Evolutionary conservation across 2,329 filamentous ascomycete species (phyloP).

Genomic region (Neofusicoccum laricinum): DNA sequence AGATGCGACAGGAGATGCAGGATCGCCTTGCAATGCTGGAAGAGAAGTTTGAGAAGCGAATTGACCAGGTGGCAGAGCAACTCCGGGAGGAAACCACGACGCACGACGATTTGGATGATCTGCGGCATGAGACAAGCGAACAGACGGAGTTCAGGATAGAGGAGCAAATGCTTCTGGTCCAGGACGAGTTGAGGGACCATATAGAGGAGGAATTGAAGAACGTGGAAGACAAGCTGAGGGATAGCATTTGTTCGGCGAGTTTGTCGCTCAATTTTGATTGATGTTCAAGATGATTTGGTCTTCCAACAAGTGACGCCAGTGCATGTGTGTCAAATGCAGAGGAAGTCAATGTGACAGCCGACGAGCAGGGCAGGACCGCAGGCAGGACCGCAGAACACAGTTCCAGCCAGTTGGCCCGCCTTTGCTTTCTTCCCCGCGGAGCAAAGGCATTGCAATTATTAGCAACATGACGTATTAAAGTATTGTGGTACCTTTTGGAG

Average conservation of each 20-base stretch:
- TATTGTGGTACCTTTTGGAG: no score
- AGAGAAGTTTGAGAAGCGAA: background rate
- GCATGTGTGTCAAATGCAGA: no score
- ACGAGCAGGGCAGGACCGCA: no score
- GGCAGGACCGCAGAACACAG: no score
- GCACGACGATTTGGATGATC: background rate
- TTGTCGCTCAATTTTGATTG: background rate
- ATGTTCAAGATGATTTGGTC: background rate
- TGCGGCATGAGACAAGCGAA: background rate
- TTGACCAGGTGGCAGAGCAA: background rate
- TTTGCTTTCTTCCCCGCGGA: no score
- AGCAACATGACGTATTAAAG: no score
- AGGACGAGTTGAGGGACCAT: background rate
- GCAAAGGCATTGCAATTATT: no score
- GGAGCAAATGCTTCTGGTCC: background rate
- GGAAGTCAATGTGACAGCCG: no score
- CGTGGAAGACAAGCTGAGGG: background rate
- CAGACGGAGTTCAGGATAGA: background rate
- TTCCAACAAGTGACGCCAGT: no score
- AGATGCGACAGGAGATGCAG: background rate
- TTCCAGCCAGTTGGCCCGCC: no score
- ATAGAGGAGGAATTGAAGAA: background rate
- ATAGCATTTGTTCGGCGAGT: background rate
- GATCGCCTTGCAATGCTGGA: background rate
- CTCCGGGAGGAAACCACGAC: background rate